These are phyloP conservation scores for Candida morakotiae DNA, from an alignment of 805 yeast genomes.

Conservation along the genomic window DNA sequence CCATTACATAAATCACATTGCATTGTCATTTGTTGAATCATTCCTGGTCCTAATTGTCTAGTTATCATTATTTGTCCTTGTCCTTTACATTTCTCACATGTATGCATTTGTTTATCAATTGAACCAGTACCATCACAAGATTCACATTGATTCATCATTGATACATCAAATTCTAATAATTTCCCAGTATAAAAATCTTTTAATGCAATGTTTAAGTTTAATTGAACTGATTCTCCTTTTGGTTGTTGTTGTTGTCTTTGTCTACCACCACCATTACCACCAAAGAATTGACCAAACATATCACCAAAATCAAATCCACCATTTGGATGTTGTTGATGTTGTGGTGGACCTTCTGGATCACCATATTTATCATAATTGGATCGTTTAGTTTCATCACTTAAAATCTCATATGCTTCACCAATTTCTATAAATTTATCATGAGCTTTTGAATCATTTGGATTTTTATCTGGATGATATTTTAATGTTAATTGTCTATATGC, in stretches of 20 bases:
- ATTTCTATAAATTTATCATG: constrained; percentile 84
- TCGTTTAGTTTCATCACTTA: constrained; percentile 68
- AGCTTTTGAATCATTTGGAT: constrained; percentile 70
- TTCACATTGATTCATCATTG: constrained; percentile 72
- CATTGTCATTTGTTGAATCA: constrained; percentile 81
- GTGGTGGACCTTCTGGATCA: constrained; percentile 48
- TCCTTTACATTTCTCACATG: constrained; percentile 72
- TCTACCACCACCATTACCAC: constrained; percentile 21
- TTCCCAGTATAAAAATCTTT: constrained; percentile 71
- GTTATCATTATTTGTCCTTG: constrained; percentile 61
- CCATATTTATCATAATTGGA: constrained; percentile 73
- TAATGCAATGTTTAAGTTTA: constrained; percentile 53
- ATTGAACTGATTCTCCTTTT: constrained; percentile 60
- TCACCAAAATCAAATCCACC: constrained; percentile 44
- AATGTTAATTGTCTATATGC: constrained; percentile 81
- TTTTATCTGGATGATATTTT: constrained; percentile 93
- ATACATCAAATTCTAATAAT: constrained; percentile 53
- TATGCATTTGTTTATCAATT: constrained; percentile 65
- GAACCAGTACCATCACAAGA: constrained; percentile 84
- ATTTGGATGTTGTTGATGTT: constrained; percentile 16
- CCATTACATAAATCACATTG: constrained; percentile 82
- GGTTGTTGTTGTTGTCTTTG: constrained; percentile 20
- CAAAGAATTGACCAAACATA: constrained; percentile 48
- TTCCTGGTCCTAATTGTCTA: constrained; percentile 82
- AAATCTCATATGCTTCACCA: constrained; percentile 89